These are phyloP conservation scores for Rhodofomes roseus DNA, from an alignment of 1,284 basidiomycete genomes.

Conservation along the genomic window DNA sequence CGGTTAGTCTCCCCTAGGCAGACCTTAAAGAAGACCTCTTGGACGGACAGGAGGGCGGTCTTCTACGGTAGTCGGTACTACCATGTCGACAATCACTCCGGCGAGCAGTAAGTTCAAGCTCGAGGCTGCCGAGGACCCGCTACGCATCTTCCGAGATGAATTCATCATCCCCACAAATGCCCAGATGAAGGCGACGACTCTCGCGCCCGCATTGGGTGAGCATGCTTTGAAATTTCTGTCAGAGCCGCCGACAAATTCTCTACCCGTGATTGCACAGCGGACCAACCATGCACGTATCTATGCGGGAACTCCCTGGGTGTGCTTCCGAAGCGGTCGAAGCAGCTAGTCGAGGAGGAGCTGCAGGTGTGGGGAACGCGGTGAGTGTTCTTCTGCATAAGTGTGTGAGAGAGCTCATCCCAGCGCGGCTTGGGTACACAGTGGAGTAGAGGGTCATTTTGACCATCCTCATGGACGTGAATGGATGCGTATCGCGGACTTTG, in stretches of 20 bases:
- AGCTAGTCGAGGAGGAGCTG: conserved; percentile 82
- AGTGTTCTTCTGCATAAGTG: conserved; percentile 17
- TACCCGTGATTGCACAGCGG: conserved; percentile 31
- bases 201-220: conserved; percentile 35
- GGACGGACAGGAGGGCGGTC: too few relatives aligned
- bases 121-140: conserved; percentile 16
- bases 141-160: conserved; percentile 36
- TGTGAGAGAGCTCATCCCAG: conserved; percentile 3
- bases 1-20: too few relatives aligned
- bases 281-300: conserved; percentile 74
- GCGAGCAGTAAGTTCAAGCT: conserved; percentile 15
- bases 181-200: conserved; percentile 45
- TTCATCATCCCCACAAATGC: conserved; percentile 64
- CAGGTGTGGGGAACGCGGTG: conserved; percentile 84
- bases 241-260: neutral
- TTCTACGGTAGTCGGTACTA: too few relatives aligned
- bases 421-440: conserved; percentile 48
- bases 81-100: conserved; percentile 2
- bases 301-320: conserved; percentile 96
- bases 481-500: conserved; percentile 75
- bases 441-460: conserved; percentile 88
- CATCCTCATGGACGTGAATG: conserved; percentile 85
- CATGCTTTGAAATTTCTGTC: conserved; percentile 4
- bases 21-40: too few relatives aligned
- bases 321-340: conserved; percentile 69